Conservation (phyloP, 192 early-diverging fungal species). For the Chytriomyces hyalinus region DNA sequence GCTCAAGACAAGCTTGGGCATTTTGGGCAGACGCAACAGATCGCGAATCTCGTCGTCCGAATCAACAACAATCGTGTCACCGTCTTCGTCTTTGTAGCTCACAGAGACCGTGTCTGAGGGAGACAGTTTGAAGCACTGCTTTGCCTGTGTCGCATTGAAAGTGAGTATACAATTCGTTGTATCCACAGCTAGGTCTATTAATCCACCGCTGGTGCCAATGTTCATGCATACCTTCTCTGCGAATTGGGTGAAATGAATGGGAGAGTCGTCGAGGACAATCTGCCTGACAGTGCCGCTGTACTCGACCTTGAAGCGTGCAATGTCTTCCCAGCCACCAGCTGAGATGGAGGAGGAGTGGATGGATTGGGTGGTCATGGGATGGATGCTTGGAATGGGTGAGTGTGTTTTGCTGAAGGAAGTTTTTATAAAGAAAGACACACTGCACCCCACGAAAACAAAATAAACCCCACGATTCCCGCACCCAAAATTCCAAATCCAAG, state of each 20-base stretch:
- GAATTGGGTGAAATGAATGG: not conserved
- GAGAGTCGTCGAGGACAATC: slow-evolving; percentile 14
- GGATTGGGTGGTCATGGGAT: too few relatives aligned
- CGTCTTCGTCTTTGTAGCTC: slow-evolving; percentile 26
- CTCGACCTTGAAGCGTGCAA: slow-evolving; percentile 16
- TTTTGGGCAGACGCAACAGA: not conserved
- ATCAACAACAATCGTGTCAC: slow-evolving; percentile 22
- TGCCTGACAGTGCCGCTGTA: not conserved
- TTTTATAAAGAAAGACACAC: too few relatives aligned
- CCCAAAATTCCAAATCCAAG: too few relatives aligned
- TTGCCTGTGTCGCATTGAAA: not conserved
- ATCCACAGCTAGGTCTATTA: not conserved
- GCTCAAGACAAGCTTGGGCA: slow-evolving; percentile 12
- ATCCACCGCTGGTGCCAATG: not conserved
- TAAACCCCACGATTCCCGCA: too few relatives aligned
- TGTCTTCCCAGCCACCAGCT: slow-evolving; percentile 2
- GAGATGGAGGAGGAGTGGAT: slow-evolving; percentile 6
- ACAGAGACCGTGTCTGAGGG: not conserved
- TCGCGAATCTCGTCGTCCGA: not conserved
- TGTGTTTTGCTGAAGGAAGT: too few relatives aligned
- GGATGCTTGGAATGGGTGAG: too few relatives aligned
- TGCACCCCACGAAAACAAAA: too few relatives aligned
- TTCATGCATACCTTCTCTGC: slow-evolving; percentile 1
- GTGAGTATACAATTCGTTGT: not conserved
- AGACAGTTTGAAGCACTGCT: slow-evolving; percentile 4